phyloP scores from a whole-genome alignment of 2,329 filamentous ascomycete species.

The Hymenoscyphus linearis region DNA sequence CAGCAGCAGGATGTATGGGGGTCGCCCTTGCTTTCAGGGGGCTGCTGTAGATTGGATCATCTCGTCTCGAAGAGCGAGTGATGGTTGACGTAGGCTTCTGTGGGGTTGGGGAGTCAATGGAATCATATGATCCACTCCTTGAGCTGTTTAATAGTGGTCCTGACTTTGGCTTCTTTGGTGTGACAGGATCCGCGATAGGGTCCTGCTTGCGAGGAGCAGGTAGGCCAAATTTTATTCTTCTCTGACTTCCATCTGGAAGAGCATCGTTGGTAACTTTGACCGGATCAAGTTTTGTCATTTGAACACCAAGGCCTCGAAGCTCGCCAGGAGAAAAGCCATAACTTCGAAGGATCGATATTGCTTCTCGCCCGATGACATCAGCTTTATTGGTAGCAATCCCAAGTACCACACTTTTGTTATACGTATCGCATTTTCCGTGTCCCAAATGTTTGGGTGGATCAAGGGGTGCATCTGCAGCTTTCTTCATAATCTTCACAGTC shows the following conservation, averaged over 20 bases:
- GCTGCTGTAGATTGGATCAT: constrained; percentile 52
- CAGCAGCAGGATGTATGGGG: constrained; percentile 46
- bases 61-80: constrained; percentile 7
- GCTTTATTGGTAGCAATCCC: constrained; percentile 78
- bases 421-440: constrained; percentile 90
- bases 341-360: constrained; percentile 74
- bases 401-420: constrained; percentile 80
- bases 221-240: constrained; percentile 65
- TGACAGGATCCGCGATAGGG: constrained; percentile 47
- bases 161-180: constrained; percentile 32
- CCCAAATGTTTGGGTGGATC: constrained; percentile 92
- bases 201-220: constrained; percentile 37
- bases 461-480: constrained; percentile 77
- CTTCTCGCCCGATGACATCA: constrained; percentile 70
- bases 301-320: constrained; percentile 84
- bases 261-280: constrained; percentile 55
- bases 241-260: constrained; percentile 68
- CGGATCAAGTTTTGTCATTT: constrained; percentile 87
- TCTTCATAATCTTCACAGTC: constrained; percentile 91
- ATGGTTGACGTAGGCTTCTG: constrained; percentile 20
- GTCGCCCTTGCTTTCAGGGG: constrained; percentile 44
- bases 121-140: constrained; percentile 7
- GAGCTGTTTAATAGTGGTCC: constrained; percentile 18
- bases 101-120: constrained; percentile 26
- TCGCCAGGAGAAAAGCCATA: constrained; percentile 86